phyloP scores from a whole-genome alignment of 345 rosid genomes.

The Mallotus nudiflorus region DNA sequence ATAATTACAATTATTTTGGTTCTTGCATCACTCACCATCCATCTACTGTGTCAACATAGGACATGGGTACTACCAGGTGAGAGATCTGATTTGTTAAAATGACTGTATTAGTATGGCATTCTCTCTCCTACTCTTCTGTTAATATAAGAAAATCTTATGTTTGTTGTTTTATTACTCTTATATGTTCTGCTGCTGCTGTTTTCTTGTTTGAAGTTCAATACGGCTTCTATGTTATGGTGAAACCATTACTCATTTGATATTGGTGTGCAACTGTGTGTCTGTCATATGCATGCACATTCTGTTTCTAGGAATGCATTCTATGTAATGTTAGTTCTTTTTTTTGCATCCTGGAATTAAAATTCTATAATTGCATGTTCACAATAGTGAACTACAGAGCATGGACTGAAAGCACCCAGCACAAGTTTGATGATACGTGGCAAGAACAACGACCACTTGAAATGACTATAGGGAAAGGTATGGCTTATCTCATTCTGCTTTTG shows the following conservation, averaged over 20 bases:
- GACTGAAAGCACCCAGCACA: conserved; percentile 75
- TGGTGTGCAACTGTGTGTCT: not conserved
- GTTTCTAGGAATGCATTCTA: not conserved
- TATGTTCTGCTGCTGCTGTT: not conserved
- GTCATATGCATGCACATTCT: not conserved
- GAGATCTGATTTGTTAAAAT: not conserved
- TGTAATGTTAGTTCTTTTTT: not conserved
- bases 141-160: not conserved
- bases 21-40: not conserved
- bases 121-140: not conserved
- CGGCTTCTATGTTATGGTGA: not conserved
- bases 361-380: conserved; percentile 20
- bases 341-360: not conserved
- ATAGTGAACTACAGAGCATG: conserved; percentile 89
- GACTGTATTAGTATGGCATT: not conserved
- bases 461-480: conserved; percentile 80
- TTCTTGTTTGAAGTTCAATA: not conserved
- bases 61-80: not conserved
- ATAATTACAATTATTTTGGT: not conserved
- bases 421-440: conserved; percentile 89
- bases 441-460: conserved; percentile 83
- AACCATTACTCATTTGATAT: not conserved
- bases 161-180: too few species aligned
- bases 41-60: not conserved
- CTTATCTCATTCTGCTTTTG: not conserved